Evolutionary conservation across 1,139 yeast species (phyloP).

Genomic region (Geotrichum klebahnii): DNA sequence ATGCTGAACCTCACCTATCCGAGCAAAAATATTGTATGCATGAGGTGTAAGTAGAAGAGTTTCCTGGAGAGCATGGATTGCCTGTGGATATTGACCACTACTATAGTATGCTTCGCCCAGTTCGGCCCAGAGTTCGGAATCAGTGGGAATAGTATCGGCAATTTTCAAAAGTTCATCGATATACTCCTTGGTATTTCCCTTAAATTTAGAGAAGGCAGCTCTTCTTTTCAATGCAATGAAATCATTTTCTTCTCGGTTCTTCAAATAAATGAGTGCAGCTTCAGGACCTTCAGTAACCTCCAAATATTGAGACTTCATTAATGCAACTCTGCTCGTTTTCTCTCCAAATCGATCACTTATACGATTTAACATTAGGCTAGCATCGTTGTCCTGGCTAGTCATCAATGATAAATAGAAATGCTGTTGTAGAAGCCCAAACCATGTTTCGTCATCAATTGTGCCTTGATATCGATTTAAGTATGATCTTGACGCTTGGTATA

Average conservation of each 20-base stretch:
- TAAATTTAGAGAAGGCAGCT: constrained; percentile 36
- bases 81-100: constrained; percentile 62
- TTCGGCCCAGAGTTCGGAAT: constrained; percentile 73
- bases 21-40: constrained; percentile 68
- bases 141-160: constrained; percentile 62
- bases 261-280: constrained; percentile 42
- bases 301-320: constrained; percentile 54
- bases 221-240: constrained; percentile 40
- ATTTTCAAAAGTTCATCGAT: constrained; percentile 49
- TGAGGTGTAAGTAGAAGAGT: constrained; percentile 61
- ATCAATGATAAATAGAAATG: constrained; percentile 64
- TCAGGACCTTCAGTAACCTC: constrained; percentile 55
- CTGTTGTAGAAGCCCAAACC: constrained; percentile 61
- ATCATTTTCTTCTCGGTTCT: constrained; percentile 37
- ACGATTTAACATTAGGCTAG: constrained; percentile 59
- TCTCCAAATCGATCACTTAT: constrained; percentile 61
- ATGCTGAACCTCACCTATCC: constrained; percentile 51
- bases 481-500: constrained; percentile 32
- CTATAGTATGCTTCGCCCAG: constrained; percentile 58
- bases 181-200: constrained; percentile 41
- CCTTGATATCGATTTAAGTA: constrained; percentile 39
- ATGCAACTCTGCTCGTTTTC: constrained; percentile 52
- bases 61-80: constrained; percentile 66
- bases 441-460: constrained; percentile 47
- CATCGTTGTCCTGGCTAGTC: constrained; percentile 65